Conservation (phyloP, 2,329 filamentous ascomycete genomes). For the Cyclaneusma minus region DNA sequence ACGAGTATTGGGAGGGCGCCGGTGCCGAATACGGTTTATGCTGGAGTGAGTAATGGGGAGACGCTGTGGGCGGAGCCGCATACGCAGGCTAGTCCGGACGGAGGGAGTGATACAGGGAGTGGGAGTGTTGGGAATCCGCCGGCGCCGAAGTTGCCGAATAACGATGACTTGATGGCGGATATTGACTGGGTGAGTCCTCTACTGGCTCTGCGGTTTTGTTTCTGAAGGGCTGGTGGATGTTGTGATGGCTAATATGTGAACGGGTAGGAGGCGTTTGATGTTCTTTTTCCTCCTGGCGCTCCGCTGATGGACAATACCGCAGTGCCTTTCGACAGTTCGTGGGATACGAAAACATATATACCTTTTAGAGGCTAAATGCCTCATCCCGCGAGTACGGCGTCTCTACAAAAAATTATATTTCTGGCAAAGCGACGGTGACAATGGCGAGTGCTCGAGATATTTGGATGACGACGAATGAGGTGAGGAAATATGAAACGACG, state of each 20-base stretch:
- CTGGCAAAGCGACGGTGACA: no score
- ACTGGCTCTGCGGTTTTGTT: not conserved
- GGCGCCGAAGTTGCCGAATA: slow-evolving; percentile 4
- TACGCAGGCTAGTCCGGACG: slow-evolving; percentile 25
- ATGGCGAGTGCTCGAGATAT: no score
- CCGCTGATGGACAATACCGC: no score
- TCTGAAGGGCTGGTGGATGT: slow-evolving; percentile 1
- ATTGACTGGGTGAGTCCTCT: slow-evolving; percentile 47
- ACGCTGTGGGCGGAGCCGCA: slow-evolving; percentile 26
- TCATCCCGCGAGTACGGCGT: no score
- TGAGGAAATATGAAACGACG: no score
- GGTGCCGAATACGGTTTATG: slow-evolving; percentile 20
- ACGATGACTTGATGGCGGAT: slow-evolving; percentile 28
- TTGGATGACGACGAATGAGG: no score
- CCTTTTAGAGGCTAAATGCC: no score
- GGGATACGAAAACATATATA: no score
- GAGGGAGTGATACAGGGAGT: slow-evolving; percentile 26
- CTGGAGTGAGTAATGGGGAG: slow-evolving; percentile 31
- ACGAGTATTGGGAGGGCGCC: slow-evolving; percentile 3
- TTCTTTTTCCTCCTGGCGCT: slow-evolving; percentile 16
- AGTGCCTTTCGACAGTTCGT: no score
- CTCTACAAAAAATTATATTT: no score
- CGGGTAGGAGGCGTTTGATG: slow-evolving; percentile 16
- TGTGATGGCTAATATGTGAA: not conserved
- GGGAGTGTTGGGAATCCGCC: slow-evolving; percentile 8